phyloP scores from a whole-genome alignment of 1,139 yeast genomes.

The Yamadazyma kanchanaburiensis region DNA sequence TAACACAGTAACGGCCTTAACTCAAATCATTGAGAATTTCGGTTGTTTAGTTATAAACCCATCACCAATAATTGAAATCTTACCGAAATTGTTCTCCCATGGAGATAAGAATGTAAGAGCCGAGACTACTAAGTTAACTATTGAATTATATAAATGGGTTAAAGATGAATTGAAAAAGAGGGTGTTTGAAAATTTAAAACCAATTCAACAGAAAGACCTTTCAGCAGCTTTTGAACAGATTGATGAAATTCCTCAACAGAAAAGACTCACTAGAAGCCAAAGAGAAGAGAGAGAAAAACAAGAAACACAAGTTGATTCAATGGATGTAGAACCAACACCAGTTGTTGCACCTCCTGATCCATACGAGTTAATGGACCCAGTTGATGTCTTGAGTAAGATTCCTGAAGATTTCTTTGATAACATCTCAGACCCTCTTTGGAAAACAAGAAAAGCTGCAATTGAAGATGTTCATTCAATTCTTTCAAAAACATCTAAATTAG shows the following conservation, averaged over 20 bases:
- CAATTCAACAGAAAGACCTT: slow-evolving; percentile 88
- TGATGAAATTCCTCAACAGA: slow-evolving; percentile 47
- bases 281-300: not conserved
- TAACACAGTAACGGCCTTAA: slow-evolving; percentile 57
- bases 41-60: slow-evolving; percentile 73
- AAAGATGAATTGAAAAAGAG: slow-evolving; percentile 61
- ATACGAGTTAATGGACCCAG: slow-evolving; percentile 38
- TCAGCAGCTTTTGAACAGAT: slow-evolving; percentile 64
- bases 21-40: slow-evolving; percentile 55
- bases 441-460: slow-evolving; percentile 83
- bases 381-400: slow-evolving; percentile 60
- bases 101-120: slow-evolving; percentile 86
- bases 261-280: slow-evolving; percentile 47
- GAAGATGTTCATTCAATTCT: slow-evolving; percentile 62
- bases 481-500: slow-evolving; percentile 44
- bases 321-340: slow-evolving; percentile 38
- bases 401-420: slow-evolving; percentile 60
- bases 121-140: slow-evolving; percentile 68
- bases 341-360: slow-evolving; percentile 29
- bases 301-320: slow-evolving; percentile 12
- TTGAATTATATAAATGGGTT: slow-evolving; percentile 74
- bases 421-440: slow-evolving; percentile 74
- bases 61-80: slow-evolving; percentile 51
- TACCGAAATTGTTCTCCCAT: slow-evolving; percentile 76
- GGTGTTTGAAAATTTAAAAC: slow-evolving; percentile 72